Conservation (phyloP, 1,139 yeast genomes). For the Yamadazyma conglobata region DNA sequence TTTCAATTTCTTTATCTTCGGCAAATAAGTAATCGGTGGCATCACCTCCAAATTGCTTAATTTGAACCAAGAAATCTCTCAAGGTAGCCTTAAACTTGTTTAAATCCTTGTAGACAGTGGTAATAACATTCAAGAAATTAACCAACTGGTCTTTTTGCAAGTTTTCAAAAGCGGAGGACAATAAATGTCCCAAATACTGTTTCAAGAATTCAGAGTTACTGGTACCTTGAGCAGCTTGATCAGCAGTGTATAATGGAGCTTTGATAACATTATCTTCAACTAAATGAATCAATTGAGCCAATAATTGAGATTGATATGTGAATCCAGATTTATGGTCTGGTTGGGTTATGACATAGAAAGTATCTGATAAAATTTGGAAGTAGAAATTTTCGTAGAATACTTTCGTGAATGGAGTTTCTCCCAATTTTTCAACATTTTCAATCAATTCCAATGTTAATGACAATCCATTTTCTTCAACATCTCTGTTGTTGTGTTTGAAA, state of each 20-base stretch:
- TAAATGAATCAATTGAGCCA: constrained; percentile 79
- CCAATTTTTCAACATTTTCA: constrained; percentile 76
- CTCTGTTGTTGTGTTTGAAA: constrained; percentile 92
- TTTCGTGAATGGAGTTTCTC: constrained; percentile 73
- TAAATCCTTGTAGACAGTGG: constrained; percentile 69
- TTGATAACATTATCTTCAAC: constrained; percentile 74
- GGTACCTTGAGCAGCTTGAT: constrained; percentile 81
- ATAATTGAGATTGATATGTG: constrained; percentile 77
- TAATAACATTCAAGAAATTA: constrained; percentile 75
- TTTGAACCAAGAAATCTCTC: constrained; percentile 95
- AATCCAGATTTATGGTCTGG: constrained; percentile 98
- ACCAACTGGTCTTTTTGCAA: constrained; percentile 79
- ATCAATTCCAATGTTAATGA: constrained; percentile 77
- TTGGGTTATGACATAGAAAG: constrained; percentile 90
- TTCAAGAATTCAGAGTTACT: constrained; percentile 75
- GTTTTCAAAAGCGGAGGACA: constrained; percentile 87
- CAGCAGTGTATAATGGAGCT: constrained; percentile 70
- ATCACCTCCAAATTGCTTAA: constrained; percentile 94
- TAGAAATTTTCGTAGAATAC: constrained; percentile 87
- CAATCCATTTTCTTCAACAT: constrained; percentile 92
- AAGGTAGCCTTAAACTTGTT: constrained; percentile 76
- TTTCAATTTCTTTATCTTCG: constrained; percentile 84
- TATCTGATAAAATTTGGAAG: constrained; percentile 85
- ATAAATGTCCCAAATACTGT: constrained; percentile 77
- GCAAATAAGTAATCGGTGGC: constrained; percentile 90